A percentile compares a stretch with the other conserved stretches of the same genome.
phyloP scores from a whole-genome alignment of 345 rosid species.

The Pistacia vera region DNA sequence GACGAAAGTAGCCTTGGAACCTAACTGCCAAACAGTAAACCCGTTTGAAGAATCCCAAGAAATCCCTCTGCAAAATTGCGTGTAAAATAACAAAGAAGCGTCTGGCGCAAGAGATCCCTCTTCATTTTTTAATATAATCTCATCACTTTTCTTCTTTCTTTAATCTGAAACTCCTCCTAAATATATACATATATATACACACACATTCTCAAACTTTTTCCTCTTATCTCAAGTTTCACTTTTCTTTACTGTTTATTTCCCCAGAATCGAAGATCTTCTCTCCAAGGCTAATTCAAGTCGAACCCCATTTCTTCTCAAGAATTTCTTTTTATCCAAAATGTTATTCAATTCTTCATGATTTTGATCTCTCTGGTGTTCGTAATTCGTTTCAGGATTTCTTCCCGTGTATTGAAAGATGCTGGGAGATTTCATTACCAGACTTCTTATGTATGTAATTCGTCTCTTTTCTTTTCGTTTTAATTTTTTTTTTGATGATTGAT shows the following conservation, averaged over 20 bases:
- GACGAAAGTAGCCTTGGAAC: constrained; percentile 13
- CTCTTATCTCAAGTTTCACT: constrained; percentile 36
- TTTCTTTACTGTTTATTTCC: constrained; percentile 8
- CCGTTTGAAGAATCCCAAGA: constrained; percentile 29
- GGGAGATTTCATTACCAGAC: constrained; percentile 65
- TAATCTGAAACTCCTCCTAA: not conserved
- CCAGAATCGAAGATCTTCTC: constrained; percentile 29
- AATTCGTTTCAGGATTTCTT: too few species aligned
- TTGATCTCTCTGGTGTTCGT: not conserved
- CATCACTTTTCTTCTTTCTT: not conserved
- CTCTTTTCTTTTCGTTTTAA: not conserved
- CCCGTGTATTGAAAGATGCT: constrained; percentile 49
- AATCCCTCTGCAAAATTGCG: constrained; percentile 24
- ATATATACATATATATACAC: not conserved
- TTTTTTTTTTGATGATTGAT: not conserved
- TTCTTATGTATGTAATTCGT: constrained; percentile 52
- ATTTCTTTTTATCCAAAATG: not conserved
- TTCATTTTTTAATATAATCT: constrained; percentile 3
- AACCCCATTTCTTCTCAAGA: constrained; percentile 21
- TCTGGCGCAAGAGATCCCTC: constrained; percentile 51
- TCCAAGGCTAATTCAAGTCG: constrained; percentile 17
- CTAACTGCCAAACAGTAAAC: constrained; percentile 24
- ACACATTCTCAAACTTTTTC: constrained; percentile 2
- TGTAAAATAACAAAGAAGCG: constrained; percentile 33
- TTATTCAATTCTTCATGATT: not conserved